Conservation (phyloP, 257 asterid species). For the Nicotiana knightiana region DNA sequence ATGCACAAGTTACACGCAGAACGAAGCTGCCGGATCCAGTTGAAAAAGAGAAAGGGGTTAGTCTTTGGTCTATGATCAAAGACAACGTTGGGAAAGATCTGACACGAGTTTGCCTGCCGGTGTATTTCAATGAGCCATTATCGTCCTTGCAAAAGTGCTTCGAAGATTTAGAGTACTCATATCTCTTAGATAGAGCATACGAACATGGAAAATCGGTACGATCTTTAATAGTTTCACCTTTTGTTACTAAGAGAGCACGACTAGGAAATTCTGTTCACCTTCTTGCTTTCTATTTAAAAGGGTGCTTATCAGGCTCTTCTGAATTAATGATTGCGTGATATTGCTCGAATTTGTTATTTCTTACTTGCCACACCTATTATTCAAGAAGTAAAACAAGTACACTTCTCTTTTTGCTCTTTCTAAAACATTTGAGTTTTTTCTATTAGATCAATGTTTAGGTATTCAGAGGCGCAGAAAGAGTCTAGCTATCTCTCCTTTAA, state of each 20-base stretch:
- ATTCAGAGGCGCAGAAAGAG: background rate
- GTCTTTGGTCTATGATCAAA: slow-evolving; percentile 96
- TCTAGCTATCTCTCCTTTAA: background rate
- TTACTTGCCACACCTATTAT: background rate
- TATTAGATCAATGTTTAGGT: background rate
- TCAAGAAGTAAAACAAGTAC: background rate
- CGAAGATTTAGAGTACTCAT: slow-evolving; percentile 87
- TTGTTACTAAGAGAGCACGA: background rate
- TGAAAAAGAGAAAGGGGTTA: slow-evolving; percentile 85
- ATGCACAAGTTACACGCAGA: slow-evolving; percentile 53
- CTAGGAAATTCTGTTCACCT: background rate
- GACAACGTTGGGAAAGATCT: slow-evolving; percentile 95
- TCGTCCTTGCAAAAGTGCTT: slow-evolving; percentile 87
- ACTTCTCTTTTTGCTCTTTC: background rate
- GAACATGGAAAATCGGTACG: slow-evolving; percentile 89
- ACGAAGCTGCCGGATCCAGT: slow-evolving; percentile 82
- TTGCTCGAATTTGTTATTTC: slow-evolving; percentile 3
- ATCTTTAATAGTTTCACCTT: slow-evolving; percentile 6
- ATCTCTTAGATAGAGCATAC: slow-evolving; percentile 83
- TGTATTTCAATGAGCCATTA: slow-evolving; percentile 84
- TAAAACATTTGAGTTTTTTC: background rate
- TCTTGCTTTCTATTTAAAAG: background rate
- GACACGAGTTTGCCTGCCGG: slow-evolving; percentile 88
- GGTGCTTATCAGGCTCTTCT: background rate
- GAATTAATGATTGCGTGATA: background rate